A percentile compares a stretch with the other conserved stretches of the same genome.
Evolutionary conservation across 148 eudicot species (phyloP).

Genomic region (Chenopodium berlandieri): DNA sequence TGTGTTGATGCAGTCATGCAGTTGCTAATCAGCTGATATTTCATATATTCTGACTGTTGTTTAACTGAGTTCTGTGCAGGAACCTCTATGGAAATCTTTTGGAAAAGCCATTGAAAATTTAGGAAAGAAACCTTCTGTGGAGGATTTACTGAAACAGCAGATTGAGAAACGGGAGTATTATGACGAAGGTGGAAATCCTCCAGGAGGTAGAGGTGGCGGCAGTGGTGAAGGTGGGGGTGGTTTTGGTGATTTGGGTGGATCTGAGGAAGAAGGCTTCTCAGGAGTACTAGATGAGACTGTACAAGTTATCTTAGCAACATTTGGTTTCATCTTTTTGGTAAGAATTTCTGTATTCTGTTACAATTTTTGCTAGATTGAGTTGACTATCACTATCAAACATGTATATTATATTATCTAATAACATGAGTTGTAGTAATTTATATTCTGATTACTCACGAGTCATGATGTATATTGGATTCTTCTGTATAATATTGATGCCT

Average conservation of each 20-base stretch:
- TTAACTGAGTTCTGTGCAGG: slow-evolving; percentile 34
- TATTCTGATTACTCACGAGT: not conserved
- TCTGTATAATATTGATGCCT: not conserved
- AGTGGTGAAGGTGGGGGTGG: slow-evolving; percentile 37
- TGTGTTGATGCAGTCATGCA: no score
- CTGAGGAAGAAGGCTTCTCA: slow-evolving; percentile 47
- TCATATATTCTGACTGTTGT: not conserved
- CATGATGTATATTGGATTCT: not conserved
- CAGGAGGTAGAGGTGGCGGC: slow-evolving; percentile 27
- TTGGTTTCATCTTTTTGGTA: slow-evolving; percentile 71
- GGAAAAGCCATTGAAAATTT: slow-evolving; percentile 54
- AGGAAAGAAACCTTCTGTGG: slow-evolving; percentile 61
- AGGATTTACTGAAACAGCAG: slow-evolving; percentile 62
- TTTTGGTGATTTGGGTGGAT: slow-evolving; percentile 37
- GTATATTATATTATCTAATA: not conserved
- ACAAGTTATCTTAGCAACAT: slow-evolving; percentile 64
- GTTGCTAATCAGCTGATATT: not conserved
- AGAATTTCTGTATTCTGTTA: slow-evolving; percentile 6
- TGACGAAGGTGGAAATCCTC: slow-evolving; percentile 47
- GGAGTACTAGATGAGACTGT: slow-evolving; percentile 50
- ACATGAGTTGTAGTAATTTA: no score
- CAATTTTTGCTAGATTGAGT: not conserved
- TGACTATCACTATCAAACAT: not conserved
- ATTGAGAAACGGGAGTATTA: slow-evolving; percentile 59
- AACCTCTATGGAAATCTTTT: slow-evolving; percentile 63